A percentile compares a stretch with the other conserved stretches of the same genome.
phyloP scores from a whole-genome alignment of 2,329 filamentous ascomycete genomes.

The Sclerotinia minor region DNA sequence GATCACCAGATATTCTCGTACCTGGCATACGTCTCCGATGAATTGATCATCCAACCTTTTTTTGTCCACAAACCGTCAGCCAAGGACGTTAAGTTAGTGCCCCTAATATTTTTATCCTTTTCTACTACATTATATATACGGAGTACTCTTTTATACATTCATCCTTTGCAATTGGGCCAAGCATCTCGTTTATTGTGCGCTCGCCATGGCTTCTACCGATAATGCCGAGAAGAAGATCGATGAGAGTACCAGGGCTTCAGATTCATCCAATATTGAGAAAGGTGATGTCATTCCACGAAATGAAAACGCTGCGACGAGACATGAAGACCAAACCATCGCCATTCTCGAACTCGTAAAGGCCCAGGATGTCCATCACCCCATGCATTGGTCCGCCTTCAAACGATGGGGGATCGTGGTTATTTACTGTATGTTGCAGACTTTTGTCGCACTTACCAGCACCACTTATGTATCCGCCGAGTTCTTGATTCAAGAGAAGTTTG shows the following conservation, averaged over 20 bases:
- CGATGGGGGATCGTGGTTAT: slow-evolving; percentile 33
- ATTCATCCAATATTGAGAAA: slow-evolving; percentile 19
- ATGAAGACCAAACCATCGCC: slow-evolving; percentile 30
- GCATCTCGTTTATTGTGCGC: slow-evolving; percentile 5
- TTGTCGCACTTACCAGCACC: slow-evolving; percentile 37
- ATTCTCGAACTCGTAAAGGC: slow-evolving; percentile 36
- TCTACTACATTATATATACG: not conserved
- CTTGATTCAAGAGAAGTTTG: slow-evolving; percentile 44
- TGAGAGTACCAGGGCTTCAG: not conserved
- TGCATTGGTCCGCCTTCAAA: slow-evolving; percentile 38
- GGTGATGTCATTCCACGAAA: slow-evolving; percentile 18
- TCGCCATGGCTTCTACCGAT: slow-evolving; percentile 22
- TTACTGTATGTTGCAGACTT: slow-evolving; percentile 42
- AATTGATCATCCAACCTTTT: slow-evolving; percentile 7
- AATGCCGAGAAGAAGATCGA: slow-evolving; percentile 22
- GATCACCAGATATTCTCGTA: not conserved
- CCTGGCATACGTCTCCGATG: slow-evolving; percentile 3
- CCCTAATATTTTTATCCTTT: not conserved
- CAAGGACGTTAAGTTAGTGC: slow-evolving; percentile 25
- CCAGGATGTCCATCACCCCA: slow-evolving; percentile 37
- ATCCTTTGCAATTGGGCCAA: slow-evolving; percentile 1
- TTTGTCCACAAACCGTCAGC: slow-evolving; percentile 19
- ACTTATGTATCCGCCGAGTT: slow-evolving; percentile 46
- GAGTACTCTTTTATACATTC: not conserved
- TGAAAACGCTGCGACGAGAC: slow-evolving; percentile 19